These are phyloP conservation scores for Daldinia caldariorum DNA, from an alignment of 495 filamentous ascomycete genomes.

Conservation along the genomic window DNA sequence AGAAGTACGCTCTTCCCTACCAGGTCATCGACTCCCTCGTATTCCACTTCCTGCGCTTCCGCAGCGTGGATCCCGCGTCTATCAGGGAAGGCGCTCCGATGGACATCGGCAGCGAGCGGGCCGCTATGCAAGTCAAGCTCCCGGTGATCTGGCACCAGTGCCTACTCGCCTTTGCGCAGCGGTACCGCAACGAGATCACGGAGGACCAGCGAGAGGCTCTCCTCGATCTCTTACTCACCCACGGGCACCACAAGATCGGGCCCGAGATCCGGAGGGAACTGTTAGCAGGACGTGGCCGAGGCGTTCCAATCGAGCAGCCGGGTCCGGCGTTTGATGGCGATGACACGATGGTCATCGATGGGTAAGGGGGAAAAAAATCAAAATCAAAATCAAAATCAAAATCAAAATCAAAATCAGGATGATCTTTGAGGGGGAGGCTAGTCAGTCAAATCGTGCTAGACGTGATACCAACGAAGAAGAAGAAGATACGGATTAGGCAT, in stretches of 20 bases:
- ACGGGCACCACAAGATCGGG: conserved; percentile 88
- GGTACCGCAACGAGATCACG: conserved; percentile 84
- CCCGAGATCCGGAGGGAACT: conserved; percentile 93
- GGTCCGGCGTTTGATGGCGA: conserved; percentile 71
- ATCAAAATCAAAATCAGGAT: neutral
- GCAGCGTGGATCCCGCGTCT: conserved; percentile 61
- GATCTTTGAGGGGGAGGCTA: neutral
- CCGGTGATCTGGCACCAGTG: conserved; percentile 90
- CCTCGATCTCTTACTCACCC: conserved; percentile 84
- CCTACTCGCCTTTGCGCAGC: conserved; percentile 87
- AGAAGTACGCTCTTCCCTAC: conserved; percentile 90
- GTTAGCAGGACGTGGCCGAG: conserved; percentile 86
- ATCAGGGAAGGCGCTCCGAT: conserved; percentile 55
- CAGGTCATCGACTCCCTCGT: conserved; percentile 94
- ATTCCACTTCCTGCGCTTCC: conserved; percentile 94
- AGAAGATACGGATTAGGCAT: conserved; percentile 23
- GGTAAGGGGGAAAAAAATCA: neutral
- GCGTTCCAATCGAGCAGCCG: conserved; percentile 69
- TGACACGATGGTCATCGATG: conserved; percentile 83
- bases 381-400: neutral
- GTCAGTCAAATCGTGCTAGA: conserved; percentile 2
- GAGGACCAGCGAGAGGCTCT: conserved; percentile 83
- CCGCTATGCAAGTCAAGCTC: conserved; percentile 66
- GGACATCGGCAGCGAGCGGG: conserved; percentile 57
- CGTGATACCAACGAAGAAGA: conserved; percentile 42